Base-by-base conservation (phyloP, 352 stramenopile species). In the Phytopythium chamaehyphon region DNA sequence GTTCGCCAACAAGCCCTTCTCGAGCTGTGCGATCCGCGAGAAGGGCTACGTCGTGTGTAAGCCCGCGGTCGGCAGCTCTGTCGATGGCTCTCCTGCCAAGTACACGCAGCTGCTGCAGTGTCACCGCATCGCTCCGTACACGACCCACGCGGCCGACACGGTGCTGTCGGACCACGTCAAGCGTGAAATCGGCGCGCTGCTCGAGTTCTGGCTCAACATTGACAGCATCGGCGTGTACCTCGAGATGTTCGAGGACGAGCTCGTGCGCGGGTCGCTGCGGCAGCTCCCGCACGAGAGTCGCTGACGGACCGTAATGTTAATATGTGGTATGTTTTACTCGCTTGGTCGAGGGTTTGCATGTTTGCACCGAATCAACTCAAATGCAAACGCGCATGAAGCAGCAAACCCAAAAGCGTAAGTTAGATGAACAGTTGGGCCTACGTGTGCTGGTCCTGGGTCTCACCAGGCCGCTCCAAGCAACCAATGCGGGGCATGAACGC, bases 1-100 rank as follows among this genome's bases (percentile, higher is more conserved):
- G 44, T 81, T 87, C 54, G 70, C 60, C 40, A 66, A 75, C 53
- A 73, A 84, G 47, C 63, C 55, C 1, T 65, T 69, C 47, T 54
- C 55, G 11, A 61, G 63, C 62, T 68, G 69, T 51, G 52, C 57
- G 46, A 64, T 67, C 57, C 49, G 65, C 16, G 61, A 73, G 38
- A 59, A 61, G 44, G 61, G 64, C 15, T 73, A 70, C 19, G 55
- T 63, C 21, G 47, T 73, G 10, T 61, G 69, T 31, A 64, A 70
- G 40, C 61, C 18, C 40, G 52, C 22, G 39, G 22, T 18, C 35
- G 11, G 19, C 15, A 33, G 35, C 35, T 47, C 40, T 22, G 10
- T 28, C 40, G 40, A 24, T 40, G 50, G 39, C 12, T 42, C 37
- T 6, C 14, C 28, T 33, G 28, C 28, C 5, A 33, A 42, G 3